Conservation (phyloP, 2,329 filamentous ascomycete species). For the Fusarium redolens region DNA sequence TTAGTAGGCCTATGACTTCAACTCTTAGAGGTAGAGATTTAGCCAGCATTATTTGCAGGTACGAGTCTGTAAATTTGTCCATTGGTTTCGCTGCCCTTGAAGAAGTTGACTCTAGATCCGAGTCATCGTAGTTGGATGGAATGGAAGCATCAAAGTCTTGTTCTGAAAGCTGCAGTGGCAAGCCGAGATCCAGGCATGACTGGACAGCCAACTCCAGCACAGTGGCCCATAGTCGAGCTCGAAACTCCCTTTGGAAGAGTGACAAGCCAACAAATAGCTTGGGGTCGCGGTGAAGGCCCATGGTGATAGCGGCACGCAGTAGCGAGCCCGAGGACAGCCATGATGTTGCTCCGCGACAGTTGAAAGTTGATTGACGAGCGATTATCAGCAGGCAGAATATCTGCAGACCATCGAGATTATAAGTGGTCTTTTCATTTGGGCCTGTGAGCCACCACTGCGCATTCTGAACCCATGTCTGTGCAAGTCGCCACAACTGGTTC, state of each 20-base stretch:
- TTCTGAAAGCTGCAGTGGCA: constrained; percentile 35
- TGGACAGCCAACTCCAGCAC: constrained; percentile 40
- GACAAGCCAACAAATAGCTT: constrained; percentile 35
- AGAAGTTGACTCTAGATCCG: constrained; percentile 27
- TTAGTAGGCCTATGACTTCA: constrained; percentile 35
- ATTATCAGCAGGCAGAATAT: constrained; percentile 41
- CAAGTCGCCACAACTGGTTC: constrained; percentile 24
- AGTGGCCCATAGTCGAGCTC: constrained; percentile 41
- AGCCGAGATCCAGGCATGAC: constrained; percentile 39
- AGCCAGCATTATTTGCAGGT: constrained; percentile 36
- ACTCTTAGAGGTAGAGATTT: constrained; percentile 39
- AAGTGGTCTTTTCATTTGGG: constrained; percentile 41
- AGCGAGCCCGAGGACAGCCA: constrained; percentile 43
- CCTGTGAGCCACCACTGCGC: constrained; percentile 45
- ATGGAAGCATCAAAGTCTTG: constrained; percentile 34
- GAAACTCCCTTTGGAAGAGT: constrained; percentile 35
- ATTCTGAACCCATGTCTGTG: constrained; percentile 44
- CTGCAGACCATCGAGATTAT: constrained; percentile 42
- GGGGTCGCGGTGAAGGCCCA: constrained; percentile 43
- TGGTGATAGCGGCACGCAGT: constrained; percentile 42
- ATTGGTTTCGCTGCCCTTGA: constrained; percentile 3
- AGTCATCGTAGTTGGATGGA: constrained; percentile 42
- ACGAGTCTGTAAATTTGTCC: constrained; percentile 37
- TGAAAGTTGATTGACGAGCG: constrained; percentile 42
- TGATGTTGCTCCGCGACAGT: constrained; percentile 41